Evolutionary conservation across 371 early-diverging fungal species (phyloP), one percentile per base, ranked within the genome.

Genomic region (Mucor velutinosus): DNA sequence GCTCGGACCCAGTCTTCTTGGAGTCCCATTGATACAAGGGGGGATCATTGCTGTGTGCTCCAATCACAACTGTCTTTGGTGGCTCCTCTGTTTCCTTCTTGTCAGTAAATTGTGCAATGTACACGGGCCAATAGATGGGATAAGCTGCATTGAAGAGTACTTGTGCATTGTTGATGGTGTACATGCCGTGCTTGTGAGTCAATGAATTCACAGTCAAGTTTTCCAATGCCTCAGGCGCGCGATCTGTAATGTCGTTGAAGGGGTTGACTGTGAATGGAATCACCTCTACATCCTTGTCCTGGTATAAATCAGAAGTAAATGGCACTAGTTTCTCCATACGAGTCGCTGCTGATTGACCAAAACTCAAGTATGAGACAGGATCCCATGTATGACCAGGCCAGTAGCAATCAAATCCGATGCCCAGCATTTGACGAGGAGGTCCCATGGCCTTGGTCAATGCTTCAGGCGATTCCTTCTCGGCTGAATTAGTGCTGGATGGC

Each of bases 51-150:
- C 57, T 67, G 21, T 78, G 75, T 1, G 71, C 78, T 37, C 68
- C 67, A 27, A 78, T 62, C 15, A 78, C 73, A 1, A 78, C 60
- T 10, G 76, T 76, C 17, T 65, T 64, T 4, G 60, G 66, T 12
- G 61, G 58, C 0, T 61, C 60, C 12, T 56, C 55, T 4, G 23
- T 37, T 11, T 56, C 49, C 2, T 70, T 60, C 5, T 64, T 55
- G 0, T 41, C 66, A 6, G 58, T 69, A 23, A 73, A 75, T 37
- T 78, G 70, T 4, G 73, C 75, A 33, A 78, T 68, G 49, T 78
- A 78, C 0, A 72, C 75, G 0, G 78, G 78, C 73, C 70, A 75
- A 35, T 78, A 78, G 7, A 78, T 53, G 53, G 78, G 78, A 55
- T 78, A 78, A 1, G 65, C 73, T 19, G 78, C 73, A 30, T 58